Base-by-base conservation (phyloP, 306 rosid species). In the Acmispon strigosus region DNA sequence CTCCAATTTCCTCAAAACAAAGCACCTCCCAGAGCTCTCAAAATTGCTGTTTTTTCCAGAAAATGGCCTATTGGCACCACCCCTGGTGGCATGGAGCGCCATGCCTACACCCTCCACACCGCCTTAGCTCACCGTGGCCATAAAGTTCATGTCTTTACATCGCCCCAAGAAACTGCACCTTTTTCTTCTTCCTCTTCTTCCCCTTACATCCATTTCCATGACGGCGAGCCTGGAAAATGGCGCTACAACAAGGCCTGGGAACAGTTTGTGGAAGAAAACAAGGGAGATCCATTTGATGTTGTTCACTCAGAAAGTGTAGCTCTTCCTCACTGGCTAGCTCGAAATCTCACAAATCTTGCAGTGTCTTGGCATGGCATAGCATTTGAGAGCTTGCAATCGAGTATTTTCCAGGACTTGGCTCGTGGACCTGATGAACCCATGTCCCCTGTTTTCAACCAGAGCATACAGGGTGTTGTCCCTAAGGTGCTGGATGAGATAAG, bases 81-180 rank as follows among this genome's bases (percentile, higher is more conserved):
- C 39, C 98, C 98, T 0, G 98, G 98, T 3, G 98, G 98, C 72
- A 92, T 92, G 98, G 98, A 92, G 18, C 90, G 98, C 52, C 98
- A 92, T n/a, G 98, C 95, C 17, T 73, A 81, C 58, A 92, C 96
- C 11, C 87, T 92, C 10, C 98, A 92, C 51, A 84, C 95, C 0
- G 90, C 96, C 24, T 81, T 92, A 14, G 81, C 96, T 5, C 86
- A 78, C 47, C 89, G 91, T 0, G 95, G 98, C 13, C 98, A 92
- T 68, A 73, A 80, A 43, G 87, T 92, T 74, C 98, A 92, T 61
- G 70, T 92, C 48, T 92, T 92, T 74, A 92, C 98, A 47, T 87
- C 96, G 0, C 88, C 79, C 6, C 47, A 62, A 6, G 75, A 62
- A 27, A 27, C 32, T 27, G 32, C 32, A 27, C 32, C 32, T 27